Conservation (phyloP, 163 green algal genomes). For the Chloroidium sp. region DNA sequence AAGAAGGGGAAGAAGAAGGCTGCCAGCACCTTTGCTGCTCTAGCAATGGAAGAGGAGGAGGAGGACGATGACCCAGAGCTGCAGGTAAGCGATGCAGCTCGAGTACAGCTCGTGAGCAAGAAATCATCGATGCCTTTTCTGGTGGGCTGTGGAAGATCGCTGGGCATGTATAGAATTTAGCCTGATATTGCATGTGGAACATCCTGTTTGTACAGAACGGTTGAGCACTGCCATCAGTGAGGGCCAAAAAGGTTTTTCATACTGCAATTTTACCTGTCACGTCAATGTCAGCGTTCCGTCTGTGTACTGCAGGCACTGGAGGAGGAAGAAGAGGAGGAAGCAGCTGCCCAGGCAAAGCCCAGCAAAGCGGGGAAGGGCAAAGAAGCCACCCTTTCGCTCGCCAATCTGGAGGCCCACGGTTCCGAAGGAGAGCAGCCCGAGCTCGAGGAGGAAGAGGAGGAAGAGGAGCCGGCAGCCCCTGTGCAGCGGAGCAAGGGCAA, state of each 20-base stretch:
- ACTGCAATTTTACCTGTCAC: not conserved
- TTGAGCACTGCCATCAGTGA: not conserved
- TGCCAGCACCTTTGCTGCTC: constrained; percentile 29
- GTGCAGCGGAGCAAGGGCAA: constrained; percentile 10
- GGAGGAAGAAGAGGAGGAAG: no score
- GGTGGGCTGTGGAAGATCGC: not conserved
- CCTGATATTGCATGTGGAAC: not conserved
- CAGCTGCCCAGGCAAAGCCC: no score
- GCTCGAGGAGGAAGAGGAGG: no score
- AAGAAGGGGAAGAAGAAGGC: constrained; percentile 39
- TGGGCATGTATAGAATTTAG: not conserved
- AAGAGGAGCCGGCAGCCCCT: constrained; percentile 8
- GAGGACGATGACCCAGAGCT: constrained; percentile 1
- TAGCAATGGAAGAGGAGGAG: constrained; percentile 27
- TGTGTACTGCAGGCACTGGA: not conserved
- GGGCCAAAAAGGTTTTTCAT: not conserved
- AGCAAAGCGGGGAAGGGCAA: no score
- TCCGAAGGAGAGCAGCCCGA: no score
- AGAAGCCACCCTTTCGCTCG: not conserved
- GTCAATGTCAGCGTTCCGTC: not conserved
- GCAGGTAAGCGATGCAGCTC: not conserved
- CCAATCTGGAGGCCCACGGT: not conserved
- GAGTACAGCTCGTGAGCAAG: not conserved
- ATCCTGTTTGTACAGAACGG: constrained; percentile 3
- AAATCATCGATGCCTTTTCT: constrained; percentile 2